Base-by-base conservation (phyloP, 2,329 filamentous ascomycete species). In the Aspergillus sp. region DNA sequence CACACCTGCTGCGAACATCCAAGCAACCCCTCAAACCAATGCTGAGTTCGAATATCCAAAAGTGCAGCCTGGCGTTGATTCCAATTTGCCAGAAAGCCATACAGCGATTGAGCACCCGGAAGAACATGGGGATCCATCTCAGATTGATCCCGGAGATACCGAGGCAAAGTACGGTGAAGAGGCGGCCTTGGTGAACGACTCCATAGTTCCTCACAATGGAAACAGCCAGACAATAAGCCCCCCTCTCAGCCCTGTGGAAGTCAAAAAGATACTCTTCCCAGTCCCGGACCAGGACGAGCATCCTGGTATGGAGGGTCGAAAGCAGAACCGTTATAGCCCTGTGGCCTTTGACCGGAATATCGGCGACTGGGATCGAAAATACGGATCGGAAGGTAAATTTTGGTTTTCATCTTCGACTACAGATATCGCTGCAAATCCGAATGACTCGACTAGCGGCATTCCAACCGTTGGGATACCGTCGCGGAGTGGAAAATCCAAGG, bases 321-420 rank as follows among this genome's bases (percentile, higher is more conserved):
- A 52, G 17, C 58, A 63, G 27, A 69, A 67, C 37, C 60, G 63
- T 29, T 77, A 74, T 42, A 57, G 64, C 24, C 67, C 72, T 0
- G 56, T 77, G 5, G 44, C 52, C 6, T 78, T 78, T 47, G 66
- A 63, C 40, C 57, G 59, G 22, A 65, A 62, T 31, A 48, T 74
- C 34, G 56, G 58, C 24, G 43, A 61, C 15, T 66, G 68, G 34
- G 68, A 74, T 45, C 57, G 67, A 14, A 76, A 74, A 44, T 78
- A 77, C 51, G 58, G 61, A 25, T 37, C 57, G 28, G 52, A 61
- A 19, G 69, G 69, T 6, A 66, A 64, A 29, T 73, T 63, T 36
- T 59, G 56, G 44, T 63, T 65, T 28, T 39, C 46, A 12, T 32
- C 43, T 19, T 35, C 40, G 7, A 34, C 28, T 3, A 29, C 35